These are phyloP conservation scores for Cladosporium sp. DNA, from an alignment of 2,329 filamentous ascomycete genomes.

Conservation along the genomic window DNA sequence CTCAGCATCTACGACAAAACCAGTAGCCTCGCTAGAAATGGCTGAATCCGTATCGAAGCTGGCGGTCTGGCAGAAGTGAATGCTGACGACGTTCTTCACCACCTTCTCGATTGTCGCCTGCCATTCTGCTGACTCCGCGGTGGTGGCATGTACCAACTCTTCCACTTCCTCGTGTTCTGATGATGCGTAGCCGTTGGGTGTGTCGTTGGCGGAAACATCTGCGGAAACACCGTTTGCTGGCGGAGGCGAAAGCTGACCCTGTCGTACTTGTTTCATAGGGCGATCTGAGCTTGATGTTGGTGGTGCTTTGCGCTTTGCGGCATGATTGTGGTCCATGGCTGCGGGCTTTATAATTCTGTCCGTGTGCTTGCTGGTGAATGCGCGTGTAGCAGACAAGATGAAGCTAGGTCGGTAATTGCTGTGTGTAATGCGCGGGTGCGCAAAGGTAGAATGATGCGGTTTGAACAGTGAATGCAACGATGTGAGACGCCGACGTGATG, in stretches of 20 bases:
- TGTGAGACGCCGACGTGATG: slow-evolving; percentile 1
- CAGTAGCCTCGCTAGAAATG: slow-evolving; percentile 90
- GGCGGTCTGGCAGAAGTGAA: slow-evolving; percentile 96
- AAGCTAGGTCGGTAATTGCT: not conserved
- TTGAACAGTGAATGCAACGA: not conserved
- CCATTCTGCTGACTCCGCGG: slow-evolving; percentile 76
- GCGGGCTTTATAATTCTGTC: not conserved
- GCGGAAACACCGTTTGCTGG: slow-evolving; percentile 27
- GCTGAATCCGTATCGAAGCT: slow-evolving; percentile 97
- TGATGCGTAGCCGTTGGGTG: slow-evolving; percentile 32
- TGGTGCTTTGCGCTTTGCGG: slow-evolving; percentile 36
- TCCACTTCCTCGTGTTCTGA: slow-evolving; percentile 42
- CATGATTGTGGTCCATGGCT: slow-evolving; percentile 22
- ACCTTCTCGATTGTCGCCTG: slow-evolving; percentile 93
- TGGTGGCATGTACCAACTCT: slow-evolving; percentile 44
- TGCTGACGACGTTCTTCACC: slow-evolving; percentile 94
- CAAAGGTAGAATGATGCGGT: not conserved
- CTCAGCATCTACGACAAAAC: slow-evolving; percentile 95
- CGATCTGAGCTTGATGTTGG: slow-evolving; percentile 29
- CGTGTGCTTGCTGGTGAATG: slow-evolving; percentile 1
- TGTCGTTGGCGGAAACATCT: slow-evolving; percentile 25
- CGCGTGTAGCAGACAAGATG: not conserved
- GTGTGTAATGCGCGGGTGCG: not conserved
- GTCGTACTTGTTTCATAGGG: slow-evolving; percentile 32
- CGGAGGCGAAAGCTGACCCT: slow-evolving; percentile 21